Evolutionary conservation across 106 monocot genomes (phyloP).

Genomic region (Dendrobium catenatum): DNA sequence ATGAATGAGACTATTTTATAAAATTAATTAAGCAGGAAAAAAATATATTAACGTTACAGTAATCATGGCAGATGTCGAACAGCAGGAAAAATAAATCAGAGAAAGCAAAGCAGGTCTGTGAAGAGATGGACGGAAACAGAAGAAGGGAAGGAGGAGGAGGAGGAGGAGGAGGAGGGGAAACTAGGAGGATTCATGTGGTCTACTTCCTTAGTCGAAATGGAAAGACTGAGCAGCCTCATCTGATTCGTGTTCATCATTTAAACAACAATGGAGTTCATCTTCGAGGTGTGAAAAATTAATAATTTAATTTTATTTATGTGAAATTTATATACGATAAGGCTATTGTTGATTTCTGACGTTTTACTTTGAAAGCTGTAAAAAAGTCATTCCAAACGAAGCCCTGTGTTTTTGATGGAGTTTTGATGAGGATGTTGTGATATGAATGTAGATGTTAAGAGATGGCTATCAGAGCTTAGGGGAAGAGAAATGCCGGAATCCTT

Average conservation of each 20-base stretch:
- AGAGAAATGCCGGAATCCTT: conserved; percentile 43
- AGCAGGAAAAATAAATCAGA: too few species aligned
- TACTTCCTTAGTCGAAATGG: conserved; percentile 61
- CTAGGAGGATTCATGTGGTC: conserved; percentile 35
- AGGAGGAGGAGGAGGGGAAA: conserved; percentile 18
- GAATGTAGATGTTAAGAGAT: conserved; percentile 65
- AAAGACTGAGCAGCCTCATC: conserved; percentile 57
- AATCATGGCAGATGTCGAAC: too few species aligned
- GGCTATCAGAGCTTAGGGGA: conserved; percentile 62
- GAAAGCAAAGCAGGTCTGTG: not conserved
- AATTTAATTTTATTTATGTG: too few species aligned
- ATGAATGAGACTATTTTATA: too few species aligned
- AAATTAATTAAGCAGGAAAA: too few species aligned
- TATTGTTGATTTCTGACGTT: not conserved
- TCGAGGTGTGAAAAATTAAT: conserved; percentile 19
- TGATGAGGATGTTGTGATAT: not conserved
- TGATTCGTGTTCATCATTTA: conserved; percentile 44
- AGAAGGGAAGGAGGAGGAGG: conserved; percentile 13
- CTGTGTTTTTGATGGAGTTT: not conserved
- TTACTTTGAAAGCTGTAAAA: too few species aligned
- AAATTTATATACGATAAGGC: not conserved
- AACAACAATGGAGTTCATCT: conserved; percentile 37
- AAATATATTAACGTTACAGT: too few species aligned
- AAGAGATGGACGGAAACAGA: not conserved
- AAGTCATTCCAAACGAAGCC: too few species aligned